Evolutionary conservation across 345 rosid species (phyloP).

Genomic region (Brassica nigra): DNA sequence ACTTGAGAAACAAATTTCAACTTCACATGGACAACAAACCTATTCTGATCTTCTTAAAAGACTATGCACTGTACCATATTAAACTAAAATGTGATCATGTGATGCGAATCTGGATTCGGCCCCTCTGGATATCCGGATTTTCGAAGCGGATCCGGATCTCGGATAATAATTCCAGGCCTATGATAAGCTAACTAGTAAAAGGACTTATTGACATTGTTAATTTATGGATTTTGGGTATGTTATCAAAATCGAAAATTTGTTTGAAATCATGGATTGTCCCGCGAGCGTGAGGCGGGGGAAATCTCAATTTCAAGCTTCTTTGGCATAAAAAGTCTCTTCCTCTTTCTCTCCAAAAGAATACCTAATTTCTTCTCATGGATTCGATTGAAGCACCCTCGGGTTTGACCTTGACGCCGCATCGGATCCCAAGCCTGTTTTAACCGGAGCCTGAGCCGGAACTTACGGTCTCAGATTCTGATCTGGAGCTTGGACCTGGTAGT

Average conservation of each 20-base stretch:
- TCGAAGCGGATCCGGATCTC: too few species aligned
- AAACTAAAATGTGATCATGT: too few species aligned
- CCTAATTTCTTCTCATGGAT: conserved; percentile 53
- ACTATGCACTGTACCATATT: too few species aligned
- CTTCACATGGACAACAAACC: too few species aligned
- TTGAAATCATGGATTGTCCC: neutral
- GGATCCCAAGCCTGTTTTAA: conserved; percentile 28
- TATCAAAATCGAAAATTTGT: neutral
- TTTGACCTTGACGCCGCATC: conserved; percentile 57
- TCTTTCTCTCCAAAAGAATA: neutral
- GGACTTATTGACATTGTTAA: too few species aligned
- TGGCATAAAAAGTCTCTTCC: neutral
- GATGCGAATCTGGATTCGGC: too few species aligned
- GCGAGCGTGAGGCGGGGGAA: neutral
- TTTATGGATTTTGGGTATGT: too few species aligned
- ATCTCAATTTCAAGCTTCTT: neutral
- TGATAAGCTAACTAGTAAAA: too few species aligned
- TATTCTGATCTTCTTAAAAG: too few species aligned
- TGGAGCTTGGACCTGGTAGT: conserved; percentile 41
- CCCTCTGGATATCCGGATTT: too few species aligned
- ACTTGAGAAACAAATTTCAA: neutral
- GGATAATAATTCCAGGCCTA: too few species aligned
- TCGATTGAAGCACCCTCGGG: conserved; percentile 82
- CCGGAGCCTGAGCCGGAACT: conserved; percentile 29
- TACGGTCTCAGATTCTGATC: conserved; percentile 53